Evolutionary conservation across 371 early-diverging fungal species (phyloP).

Genomic region (Apophysomyces trapeziformis): DNA sequence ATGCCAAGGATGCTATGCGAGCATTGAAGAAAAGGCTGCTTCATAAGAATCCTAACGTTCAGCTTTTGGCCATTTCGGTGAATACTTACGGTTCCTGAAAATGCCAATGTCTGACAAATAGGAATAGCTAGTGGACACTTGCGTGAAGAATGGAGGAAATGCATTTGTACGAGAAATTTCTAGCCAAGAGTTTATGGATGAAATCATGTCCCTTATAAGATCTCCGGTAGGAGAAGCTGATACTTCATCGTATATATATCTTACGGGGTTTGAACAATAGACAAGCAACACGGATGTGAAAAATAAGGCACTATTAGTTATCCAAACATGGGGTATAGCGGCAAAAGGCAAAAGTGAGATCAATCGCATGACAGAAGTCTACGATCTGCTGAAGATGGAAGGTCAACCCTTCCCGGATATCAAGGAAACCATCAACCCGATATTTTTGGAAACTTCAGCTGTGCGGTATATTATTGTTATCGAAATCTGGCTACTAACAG

Average conservation of each 20-base stretch:
- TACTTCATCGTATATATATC: background rate
- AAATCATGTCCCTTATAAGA: conserved; percentile 68
- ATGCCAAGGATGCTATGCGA: conserved; percentile 76
- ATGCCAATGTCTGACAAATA: background rate
- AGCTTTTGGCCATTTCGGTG: conserved; percentile 85
- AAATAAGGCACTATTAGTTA: conserved; percentile 66
- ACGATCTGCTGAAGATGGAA: conserved; percentile 74
- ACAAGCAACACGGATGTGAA: conserved; percentile 75
- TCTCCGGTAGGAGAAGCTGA: conserved; percentile 48
- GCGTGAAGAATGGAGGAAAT: conserved; percentile 93
- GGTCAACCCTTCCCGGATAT: conserved; percentile 64
- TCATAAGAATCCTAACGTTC: conserved; percentile 93
- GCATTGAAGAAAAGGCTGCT: conserved; percentile 78
- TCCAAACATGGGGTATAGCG: conserved; percentile 90
- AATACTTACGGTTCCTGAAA: conserved; percentile 10
- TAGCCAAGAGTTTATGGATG: conserved; percentile 88
- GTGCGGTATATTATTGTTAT: conserved; percentile 39
- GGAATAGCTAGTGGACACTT: conserved; percentile 81
- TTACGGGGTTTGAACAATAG: conserved; percentile 18
- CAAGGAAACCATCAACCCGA: conserved; percentile 49
- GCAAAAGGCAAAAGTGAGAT: conserved; percentile 78
- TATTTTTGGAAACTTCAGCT: conserved; percentile 72
- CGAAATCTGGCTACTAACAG: background rate
- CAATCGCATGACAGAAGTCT: conserved; percentile 75
- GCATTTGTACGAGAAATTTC: conserved; percentile 88